Percentiles rank a stretch among this genome's conserved stretches.
Conservation (phyloP, 73 alveolate species). For the Uronychia binucleata region DNA sequence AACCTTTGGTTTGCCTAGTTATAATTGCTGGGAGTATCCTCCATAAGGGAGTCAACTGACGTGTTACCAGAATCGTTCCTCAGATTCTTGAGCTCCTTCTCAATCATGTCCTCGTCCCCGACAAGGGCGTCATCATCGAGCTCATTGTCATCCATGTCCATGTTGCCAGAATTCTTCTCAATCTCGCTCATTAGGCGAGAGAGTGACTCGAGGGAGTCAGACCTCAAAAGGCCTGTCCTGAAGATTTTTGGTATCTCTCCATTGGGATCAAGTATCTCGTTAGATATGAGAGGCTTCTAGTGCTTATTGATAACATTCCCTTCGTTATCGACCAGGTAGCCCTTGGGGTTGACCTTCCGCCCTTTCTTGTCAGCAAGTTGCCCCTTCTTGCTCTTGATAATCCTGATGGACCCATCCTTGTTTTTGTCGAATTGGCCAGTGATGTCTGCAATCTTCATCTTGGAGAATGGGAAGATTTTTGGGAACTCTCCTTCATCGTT, state of each 20-base stretch:
- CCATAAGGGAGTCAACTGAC: conserved; percentile 49
- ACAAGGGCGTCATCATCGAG: conserved; percentile 13
- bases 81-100: conserved; percentile 27
- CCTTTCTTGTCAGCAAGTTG: conserved; percentile 35
- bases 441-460: conserved; percentile 32
- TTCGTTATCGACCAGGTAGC: conserved; percentile 34
- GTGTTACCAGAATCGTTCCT: conserved; percentile 41
- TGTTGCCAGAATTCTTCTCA: conserved; percentile 16
- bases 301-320: conserved; percentile 33
- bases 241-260: conserved; percentile 48
- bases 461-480: conserved; percentile 56
- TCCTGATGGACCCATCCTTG: conserved; percentile 28
- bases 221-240: conserved; percentile 48
- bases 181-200: conserved; percentile 55
- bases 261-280: conserved; percentile 30
- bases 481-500: conserved; percentile 54
- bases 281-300: conserved; percentile 17
- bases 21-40: conserved; percentile 56
- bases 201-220: conserved; percentile 48
- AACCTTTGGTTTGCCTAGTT: conserved; percentile 35
- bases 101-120: conserved; percentile 47
- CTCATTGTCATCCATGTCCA: conserved; percentile 17
- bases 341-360: conserved; percentile 22
- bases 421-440: conserved; percentile 31
- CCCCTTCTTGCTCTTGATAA: conserved; percentile 33